Evolutionary conservation across 2,329 filamentous ascomycete genomes (phyloP).

Genomic region (Pseudogymnoascus sp.): DNA sequence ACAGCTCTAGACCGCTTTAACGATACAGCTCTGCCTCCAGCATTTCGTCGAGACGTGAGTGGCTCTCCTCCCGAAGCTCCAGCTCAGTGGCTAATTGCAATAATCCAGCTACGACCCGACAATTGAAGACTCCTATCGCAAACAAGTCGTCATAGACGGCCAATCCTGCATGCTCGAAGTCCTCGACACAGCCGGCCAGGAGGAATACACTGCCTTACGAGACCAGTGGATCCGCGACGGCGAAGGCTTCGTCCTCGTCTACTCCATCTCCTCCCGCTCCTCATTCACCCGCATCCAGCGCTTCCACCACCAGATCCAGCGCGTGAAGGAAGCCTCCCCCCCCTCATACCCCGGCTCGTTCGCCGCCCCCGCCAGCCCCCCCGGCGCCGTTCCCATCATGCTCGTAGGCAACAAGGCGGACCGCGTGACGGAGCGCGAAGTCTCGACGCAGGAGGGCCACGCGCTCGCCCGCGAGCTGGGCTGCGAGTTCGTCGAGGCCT

Average conservation of each 20-base stretch:
- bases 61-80: neutral
- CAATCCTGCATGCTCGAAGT: slow-evolving; percentile 97
- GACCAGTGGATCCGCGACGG: slow-evolving; percentile 99
- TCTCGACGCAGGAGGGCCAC: slow-evolving; percentile 91
- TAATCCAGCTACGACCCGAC: slow-evolving; percentile 61
- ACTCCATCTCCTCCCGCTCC: slow-evolving; percentile 94
- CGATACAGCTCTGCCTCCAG: slow-evolving; percentile 93
- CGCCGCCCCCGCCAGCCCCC: slow-evolving; percentile 40
- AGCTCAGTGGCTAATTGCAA: slow-evolving; percentile 16
- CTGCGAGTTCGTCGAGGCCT: slow-evolving; percentile 95
- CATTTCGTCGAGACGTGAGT: slow-evolving; percentile 84
- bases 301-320: slow-evolving; percentile 93
- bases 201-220: slow-evolving; percentile 93
- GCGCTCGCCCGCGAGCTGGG: slow-evolving; percentile 84
- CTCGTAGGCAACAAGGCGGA: slow-evolving; percentile 98
- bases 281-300: slow-evolving; percentile 92
- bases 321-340: slow-evolving; percentile 85
- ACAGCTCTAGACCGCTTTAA: slow-evolving; percentile 59
- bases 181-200: slow-evolving; percentile 92
- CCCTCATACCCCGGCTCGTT: slow-evolving; percentile 64
- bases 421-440: slow-evolving; percentile 87
- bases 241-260: slow-evolving; percentile 94
- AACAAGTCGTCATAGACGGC: slow-evolving; percentile 86
- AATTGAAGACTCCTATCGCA: slow-evolving; percentile 81
- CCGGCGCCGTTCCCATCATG: slow-evolving; percentile 81